phyloP scores from a whole-genome alignment of 225 moss, liverwort and hornwort genomes.

The Physcomitrium patens region DNA sequence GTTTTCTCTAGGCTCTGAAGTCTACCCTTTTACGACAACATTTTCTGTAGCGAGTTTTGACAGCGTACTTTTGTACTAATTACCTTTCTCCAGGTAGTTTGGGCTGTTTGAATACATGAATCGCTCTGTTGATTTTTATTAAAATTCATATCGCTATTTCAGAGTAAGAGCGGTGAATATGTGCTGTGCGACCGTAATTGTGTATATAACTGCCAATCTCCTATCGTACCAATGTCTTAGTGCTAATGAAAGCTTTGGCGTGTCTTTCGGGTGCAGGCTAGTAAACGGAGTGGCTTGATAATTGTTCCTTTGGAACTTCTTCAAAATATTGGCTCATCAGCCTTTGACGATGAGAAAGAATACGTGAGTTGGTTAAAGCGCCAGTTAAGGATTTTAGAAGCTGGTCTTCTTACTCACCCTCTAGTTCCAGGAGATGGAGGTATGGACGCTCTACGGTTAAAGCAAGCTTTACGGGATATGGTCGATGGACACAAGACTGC shows the following conservation, averaged over 20 bases:
- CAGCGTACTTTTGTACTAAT: constrained; percentile 6
- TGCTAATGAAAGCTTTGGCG: constrained; percentile 4
- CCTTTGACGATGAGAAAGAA: constrained; percentile 63
- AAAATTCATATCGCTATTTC: constrained; percentile 1
- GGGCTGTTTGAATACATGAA: constrained; percentile 4
- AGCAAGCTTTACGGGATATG: constrained; percentile 70
- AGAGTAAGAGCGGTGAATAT: not conserved
- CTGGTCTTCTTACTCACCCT: constrained; percentile 83
- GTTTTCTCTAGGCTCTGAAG: not conserved
- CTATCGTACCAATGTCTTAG: not conserved
- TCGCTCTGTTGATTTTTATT: not conserved
- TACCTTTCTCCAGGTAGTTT: constrained; percentile 10
- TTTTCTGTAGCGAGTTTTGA: not conserved
- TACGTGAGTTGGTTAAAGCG: constrained; percentile 79
- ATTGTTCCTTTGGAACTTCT: constrained; percentile 93
- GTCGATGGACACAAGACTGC: constrained; percentile 43
- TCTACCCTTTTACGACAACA: not conserved
- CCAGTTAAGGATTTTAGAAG: constrained; percentile 78
- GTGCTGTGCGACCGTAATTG: not conserved
- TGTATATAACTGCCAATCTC: constrained; percentile 14
- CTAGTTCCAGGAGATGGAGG: constrained; percentile 69
- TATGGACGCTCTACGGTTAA: constrained; percentile 69
- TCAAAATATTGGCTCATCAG: constrained; percentile 66
- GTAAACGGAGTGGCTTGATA: constrained; percentile 82
- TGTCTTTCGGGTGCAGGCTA: constrained; percentile 54